Percentiles rank a stretch among this genome's conserved stretches.
Evolutionary conservation across 805 yeast species (phyloP).

Genomic region (Spathaspora arborariae): DNA sequence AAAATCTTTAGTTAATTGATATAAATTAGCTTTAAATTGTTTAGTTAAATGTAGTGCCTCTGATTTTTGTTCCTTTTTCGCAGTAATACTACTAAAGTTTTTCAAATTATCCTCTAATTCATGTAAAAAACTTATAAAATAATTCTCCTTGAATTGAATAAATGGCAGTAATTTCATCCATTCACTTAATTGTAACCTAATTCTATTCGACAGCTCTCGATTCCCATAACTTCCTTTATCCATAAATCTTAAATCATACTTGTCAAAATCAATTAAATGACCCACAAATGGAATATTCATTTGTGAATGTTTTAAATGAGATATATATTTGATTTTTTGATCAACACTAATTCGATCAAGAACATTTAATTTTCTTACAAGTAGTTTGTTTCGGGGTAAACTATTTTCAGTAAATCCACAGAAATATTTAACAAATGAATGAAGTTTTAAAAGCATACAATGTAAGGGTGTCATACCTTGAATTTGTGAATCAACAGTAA

Average conservation of each 20-base stretch:
- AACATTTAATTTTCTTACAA: constrained; percentile 12
- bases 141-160: constrained; percentile 19
- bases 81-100: constrained; percentile 9
- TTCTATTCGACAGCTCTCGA: constrained; percentile 16
- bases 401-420: constrained; percentile 10
- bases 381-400: constrained; percentile 5
- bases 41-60: constrained; percentile 17
- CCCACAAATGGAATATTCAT: constrained; percentile 18
- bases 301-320: constrained; percentile 3
- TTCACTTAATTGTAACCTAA: constrained; percentile 27
- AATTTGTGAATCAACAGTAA: constrained; percentile 1
- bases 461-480: constrained; percentile 2
- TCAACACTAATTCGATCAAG: constrained; percentile 10
- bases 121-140: constrained; percentile 15
- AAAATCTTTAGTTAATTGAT: constrained; percentile 18
- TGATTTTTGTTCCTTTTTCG: constrained; percentile 13
- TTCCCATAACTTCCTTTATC: constrained; percentile 10
- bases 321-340: constrained; percentile 4
- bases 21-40: constrained; percentile 16
- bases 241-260: constrained; percentile 32
- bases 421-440: constrained; percentile 10
- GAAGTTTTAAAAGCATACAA: constrained; percentile 7
- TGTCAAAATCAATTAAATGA: constrained; percentile 30
- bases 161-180: constrained; percentile 40
- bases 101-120: constrained; percentile 15